phyloP scores from a whole-genome alignment of 208 protist species.

The Wallacemonas sp. region DNA sequence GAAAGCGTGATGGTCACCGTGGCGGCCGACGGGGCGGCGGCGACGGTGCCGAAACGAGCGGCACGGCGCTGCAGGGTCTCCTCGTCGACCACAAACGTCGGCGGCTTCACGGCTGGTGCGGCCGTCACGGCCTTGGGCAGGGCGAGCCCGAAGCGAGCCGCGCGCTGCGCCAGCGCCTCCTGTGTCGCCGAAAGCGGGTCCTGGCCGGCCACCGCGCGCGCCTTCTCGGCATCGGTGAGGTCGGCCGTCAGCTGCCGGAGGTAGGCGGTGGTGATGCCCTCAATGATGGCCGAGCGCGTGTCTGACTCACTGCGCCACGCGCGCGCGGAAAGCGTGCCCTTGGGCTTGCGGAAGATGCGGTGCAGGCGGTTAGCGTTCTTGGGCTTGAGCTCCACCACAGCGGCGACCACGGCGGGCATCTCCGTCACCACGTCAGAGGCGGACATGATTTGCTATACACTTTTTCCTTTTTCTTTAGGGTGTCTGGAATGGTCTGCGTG shows the following conservation, averaged over 20 bases:
- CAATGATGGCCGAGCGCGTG: not conserved
- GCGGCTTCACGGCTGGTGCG: constrained; percentile 25
- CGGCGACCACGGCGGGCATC: constrained; percentile 11
- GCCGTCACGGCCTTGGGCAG: constrained; percentile 24
- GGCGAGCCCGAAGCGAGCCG: constrained; percentile 72
- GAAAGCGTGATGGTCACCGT: constrained; percentile 28
- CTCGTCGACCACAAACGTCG: constrained; percentile 50
- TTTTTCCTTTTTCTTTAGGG: too few relatives aligned
- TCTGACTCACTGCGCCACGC: constrained; percentile 43
- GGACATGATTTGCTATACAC: constrained; percentile 13
- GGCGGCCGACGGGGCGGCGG: not conserved
- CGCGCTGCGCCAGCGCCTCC: constrained; percentile 66
- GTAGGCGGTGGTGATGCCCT: constrained; percentile 44
- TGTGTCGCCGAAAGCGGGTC: constrained; percentile 63
- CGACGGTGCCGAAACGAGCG: constrained; percentile 45
- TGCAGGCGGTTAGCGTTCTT: constrained; percentile 85
- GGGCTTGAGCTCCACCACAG: constrained; percentile 35
- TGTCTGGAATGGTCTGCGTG: not conserved
- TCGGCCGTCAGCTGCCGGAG: constrained; percentile 42
- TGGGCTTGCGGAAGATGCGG: constrained; percentile 85
- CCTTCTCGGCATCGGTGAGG: constrained; percentile 61
- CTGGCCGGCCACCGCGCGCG: constrained; percentile 48
- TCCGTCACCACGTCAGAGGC: constrained; percentile 6
- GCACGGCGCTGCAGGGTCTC: constrained; percentile 62
- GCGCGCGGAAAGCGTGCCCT: constrained; percentile 54